phyloP scores from a whole-genome alignment of 768 basidiomycete genomes.

The Lyophyllum semitale region DNA sequence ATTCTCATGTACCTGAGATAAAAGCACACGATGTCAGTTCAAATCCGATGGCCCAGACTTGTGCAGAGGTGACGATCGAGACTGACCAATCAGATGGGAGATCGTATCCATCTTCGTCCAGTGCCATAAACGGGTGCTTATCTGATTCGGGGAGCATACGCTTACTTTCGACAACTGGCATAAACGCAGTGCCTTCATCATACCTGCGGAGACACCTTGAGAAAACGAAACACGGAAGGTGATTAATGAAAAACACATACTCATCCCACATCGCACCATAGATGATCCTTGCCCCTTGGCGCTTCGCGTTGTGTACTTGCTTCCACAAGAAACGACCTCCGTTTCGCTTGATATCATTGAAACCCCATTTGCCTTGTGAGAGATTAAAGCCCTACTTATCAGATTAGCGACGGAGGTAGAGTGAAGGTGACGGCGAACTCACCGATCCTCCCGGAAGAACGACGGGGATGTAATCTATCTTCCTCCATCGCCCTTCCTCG shows the following conservation, averaged over 20 bases:
- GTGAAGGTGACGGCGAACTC: conserved; percentile 30
- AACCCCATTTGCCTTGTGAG: conserved; percentile 68
- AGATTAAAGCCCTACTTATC: conserved; percentile 64
- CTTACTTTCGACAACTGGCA: conserved; percentile 68
- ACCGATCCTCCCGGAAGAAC: conserved; percentile 84
- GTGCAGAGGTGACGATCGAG: neutral
- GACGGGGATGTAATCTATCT: conserved; percentile 82
- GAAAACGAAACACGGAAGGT: conserved; percentile 6
- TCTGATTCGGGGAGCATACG: conserved; percentile 62
- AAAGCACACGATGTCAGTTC: conserved; percentile 6
- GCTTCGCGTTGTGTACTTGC: conserved; percentile 70
- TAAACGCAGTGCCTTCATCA: conserved; percentile 82
- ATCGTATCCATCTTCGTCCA: conserved; percentile 79
- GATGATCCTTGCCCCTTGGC: conserved; percentile 61
- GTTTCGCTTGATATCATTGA: conserved; percentile 70
- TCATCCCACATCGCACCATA: conserved; percentile 93
- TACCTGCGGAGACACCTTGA: conserved; percentile 46
- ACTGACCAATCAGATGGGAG: conserved; percentile 79
- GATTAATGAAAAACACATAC: conserved; percentile 35
- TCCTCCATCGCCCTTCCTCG: conserved; percentile 42
- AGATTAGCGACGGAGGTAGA: conserved; percentile 13
- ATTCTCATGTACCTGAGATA: conserved; percentile 72
- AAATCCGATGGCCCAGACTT: neutral
- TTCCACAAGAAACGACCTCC: conserved; percentile 82
- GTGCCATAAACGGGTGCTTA: conserved; percentile 61